Base-by-base conservation (phyloP, 2,329 filamentous ascomycete species). In the Dactylonectria macrodidyma region DNA sequence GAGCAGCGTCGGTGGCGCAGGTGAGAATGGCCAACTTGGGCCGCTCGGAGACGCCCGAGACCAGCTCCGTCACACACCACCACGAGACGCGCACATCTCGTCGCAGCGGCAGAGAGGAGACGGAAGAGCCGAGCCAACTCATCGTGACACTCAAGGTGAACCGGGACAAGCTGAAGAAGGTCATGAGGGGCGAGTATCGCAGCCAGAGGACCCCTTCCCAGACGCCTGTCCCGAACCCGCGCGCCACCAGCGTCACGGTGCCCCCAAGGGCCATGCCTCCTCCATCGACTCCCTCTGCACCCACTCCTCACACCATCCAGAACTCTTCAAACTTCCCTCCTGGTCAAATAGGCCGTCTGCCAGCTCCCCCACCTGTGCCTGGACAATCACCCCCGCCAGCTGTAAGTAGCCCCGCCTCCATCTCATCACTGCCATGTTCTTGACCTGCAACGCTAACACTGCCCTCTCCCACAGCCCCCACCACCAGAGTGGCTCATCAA, bases 21-120 rank as follows among this genome's bases (percentile, higher is more conserved):
- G 93, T 94, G 71, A 92, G 95, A 63, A 95, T 98, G 90, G 92
- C 92, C 41, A 92, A 93, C 71, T 79, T 94, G 57, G 90, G 91
- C 57, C 91, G 96, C 68, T 98, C 95, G 36, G 93, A 95, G 78
- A 98, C 96, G 0, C 96, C 96, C 3, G 96, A 98, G 79, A 85
- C 91, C 10, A 88, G 85, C 62, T 84, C 87, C 41, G 77, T 80
- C 33, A 70, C 84, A 72, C 91, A 91, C 73, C 91, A 91, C 75
- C 91, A 91, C 77, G 94, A 97, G 79, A 89, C 92, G 1, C 86
- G 95, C 75, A 90, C 88, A 8, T 91, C 91, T 6, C 86, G 88
- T 62, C 87, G 87, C 58, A 38, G 36, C 36, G 85, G 84, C 69
- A 89, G 94, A 56, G 95, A 98, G 77, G 94, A 95, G 72, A 96